Evolutionary conservation across 2,329 filamentous ascomycete species (phyloP).

Genomic region (Cladorrhinum sp.): DNA sequence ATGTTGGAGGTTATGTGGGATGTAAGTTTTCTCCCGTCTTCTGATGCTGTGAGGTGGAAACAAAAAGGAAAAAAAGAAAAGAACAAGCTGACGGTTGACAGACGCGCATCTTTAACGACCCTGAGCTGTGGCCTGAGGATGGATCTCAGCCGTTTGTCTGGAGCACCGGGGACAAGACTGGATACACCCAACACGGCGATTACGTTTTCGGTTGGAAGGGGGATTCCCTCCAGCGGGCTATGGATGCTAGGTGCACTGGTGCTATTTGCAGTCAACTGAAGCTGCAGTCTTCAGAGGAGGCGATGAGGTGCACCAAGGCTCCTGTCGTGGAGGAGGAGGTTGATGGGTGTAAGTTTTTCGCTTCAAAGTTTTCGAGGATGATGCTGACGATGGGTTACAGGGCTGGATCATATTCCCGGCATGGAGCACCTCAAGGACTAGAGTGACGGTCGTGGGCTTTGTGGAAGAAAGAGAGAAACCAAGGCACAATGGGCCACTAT

Average conservation of each 20-base stretch:
- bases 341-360: slow-evolving; percentile 11
- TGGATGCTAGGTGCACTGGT: slow-evolving; percentile 6
- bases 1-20: slow-evolving; percentile 48
- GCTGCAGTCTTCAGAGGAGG: slow-evolving; percentile 8
- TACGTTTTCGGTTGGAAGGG: slow-evolving; percentile 14
- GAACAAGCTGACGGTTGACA: not conserved
- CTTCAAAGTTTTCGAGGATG: not conserved
- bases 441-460: too few species aligned
- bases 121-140: slow-evolving; percentile 7
- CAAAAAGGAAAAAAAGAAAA: not conserved
- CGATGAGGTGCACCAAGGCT: slow-evolving; percentile 7
- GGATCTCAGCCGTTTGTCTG: slow-evolving; percentile 11
- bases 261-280: slow-evolving; percentile 10
- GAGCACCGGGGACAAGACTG: slow-evolving; percentile 10
- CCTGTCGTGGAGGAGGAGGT: slow-evolving; percentile 1
- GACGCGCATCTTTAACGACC: slow-evolving; percentile 9
- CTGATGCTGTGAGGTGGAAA: too few species aligned
- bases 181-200: slow-evolving; percentile 12
- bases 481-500: too few species aligned
- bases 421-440: not conserved
- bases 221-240: slow-evolving; percentile 8
- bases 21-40: not conserved
- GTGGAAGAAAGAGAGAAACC: too few species aligned
- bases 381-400: not conserved
- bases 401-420: not conserved